phyloP scores from a whole-genome alignment of 805 yeast species.

The Wickerhamiella sorbophila region DNA sequence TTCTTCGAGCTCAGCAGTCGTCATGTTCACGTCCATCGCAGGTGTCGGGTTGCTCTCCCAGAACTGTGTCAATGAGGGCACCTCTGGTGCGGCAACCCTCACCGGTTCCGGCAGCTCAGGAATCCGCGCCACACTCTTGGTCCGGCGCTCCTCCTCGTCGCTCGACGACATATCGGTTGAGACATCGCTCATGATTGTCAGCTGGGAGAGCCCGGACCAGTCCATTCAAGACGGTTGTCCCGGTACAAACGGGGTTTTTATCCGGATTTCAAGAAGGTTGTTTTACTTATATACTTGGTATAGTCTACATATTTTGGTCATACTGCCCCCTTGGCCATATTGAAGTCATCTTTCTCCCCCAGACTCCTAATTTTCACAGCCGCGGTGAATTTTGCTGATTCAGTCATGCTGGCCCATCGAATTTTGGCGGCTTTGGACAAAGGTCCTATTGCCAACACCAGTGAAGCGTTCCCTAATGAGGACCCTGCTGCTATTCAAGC shows the following conservation, averaged over 20 bases:
- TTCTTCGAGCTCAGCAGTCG: slow-evolving; percentile 8
- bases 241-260: too few species aligned
- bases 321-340: too few species aligned
- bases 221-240: too few species aligned
- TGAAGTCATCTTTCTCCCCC: too few species aligned
- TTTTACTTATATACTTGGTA: too few species aligned
- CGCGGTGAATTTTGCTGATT: background rate
- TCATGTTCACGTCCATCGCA: slow-evolving; percentile 4
- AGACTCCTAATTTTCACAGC: too few species aligned
- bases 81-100: background rate
- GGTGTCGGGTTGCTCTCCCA: background rate
- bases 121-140: background rate
- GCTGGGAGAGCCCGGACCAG: too few species aligned
- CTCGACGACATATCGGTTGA: background rate
- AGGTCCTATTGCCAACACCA: slow-evolving; percentile 56
- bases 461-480: slow-evolving; percentile 45
- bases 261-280: too few species aligned
- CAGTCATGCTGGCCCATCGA: slow-evolving; percentile 13
- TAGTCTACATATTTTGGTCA: too few species aligned
- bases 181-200: slow-evolving; percentile 1
- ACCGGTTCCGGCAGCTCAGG: slow-evolving; percentile 1
- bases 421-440: slow-evolving; percentile 36
- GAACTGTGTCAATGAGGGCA: background rate
- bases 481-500: slow-evolving; percentile 31
- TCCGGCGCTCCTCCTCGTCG: slow-evolving; percentile 2